Evolutionary conservation across 805 yeast species (phyloP), one percentile per base, ranked within the genome.

Genomic region (Phaffomyces thermotolerans): DNA sequence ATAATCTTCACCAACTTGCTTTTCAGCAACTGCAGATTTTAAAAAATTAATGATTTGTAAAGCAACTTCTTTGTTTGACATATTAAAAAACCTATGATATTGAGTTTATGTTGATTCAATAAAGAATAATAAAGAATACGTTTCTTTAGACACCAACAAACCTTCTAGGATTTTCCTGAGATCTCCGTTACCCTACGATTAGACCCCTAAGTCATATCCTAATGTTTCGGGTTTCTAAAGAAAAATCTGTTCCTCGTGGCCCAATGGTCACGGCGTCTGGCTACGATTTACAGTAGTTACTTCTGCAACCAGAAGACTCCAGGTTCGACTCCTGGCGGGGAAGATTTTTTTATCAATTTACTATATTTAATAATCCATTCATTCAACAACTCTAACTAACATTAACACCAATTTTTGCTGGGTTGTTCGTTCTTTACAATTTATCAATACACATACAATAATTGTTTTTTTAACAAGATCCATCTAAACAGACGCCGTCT

Each of bases 251-350:
- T 76, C 81, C 80, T 76, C 80, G 78, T 76, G 81, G 80, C 81
- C 81, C 79, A 76, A 76, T 76, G 81, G 81, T 76, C 78, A 75
- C 76, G 81, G 80, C 80, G 80, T 76, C 79, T 74, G 81, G 79
- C 80, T 76, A 75, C 80, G 80, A 71, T 67, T 61, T 58, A 51
- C 48, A 52, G 69, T 67, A 63, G 72, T 60, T 50, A 58, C 61
- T 47, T 71, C 73, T 51, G 65, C 43, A 53, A 57, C 62, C 62
- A 57, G 62, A 57, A 57, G 62, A 57, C 56, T 57, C 62, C 62
- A 57, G 62, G 62, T 57, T 57, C 62, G 62, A 57, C 58, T 56
- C 62, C 62, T 57, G 62, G 62, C 62, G 62, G 62, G 60, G 62
- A 57, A 57, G 62, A 54, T 53, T 48, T 48, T 49, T 49, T 57